A percentile compares a stretch with the other conserved stretches of the same genome.
phyloP scores from a whole-genome alignment of 2,329 filamentous ascomycete genomes.

The Ophiostoma sp. region DNA sequence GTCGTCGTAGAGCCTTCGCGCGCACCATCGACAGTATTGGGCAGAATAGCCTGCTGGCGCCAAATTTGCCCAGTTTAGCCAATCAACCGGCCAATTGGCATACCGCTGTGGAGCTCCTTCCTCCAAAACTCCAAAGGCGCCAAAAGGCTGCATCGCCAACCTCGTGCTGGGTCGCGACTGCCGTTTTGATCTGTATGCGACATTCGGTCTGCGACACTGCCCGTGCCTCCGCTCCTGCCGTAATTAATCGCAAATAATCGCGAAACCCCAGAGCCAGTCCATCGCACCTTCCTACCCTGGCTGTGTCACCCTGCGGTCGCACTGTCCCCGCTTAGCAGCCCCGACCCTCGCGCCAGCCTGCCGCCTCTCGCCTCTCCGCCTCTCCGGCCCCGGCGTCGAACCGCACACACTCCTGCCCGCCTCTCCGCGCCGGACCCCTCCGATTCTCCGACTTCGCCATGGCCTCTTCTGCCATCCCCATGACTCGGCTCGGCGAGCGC shows the following conservation, averaged over 20 bases:
- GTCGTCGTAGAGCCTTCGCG: background rate
- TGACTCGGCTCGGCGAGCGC: slow-evolving; percentile 42
- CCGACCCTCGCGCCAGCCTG: background rate
- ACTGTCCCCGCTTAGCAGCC: slow-evolving; percentile 7
- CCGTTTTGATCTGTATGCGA: background rate
- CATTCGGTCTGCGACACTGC: background rate
- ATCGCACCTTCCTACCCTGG: background rate
- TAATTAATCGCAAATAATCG: background rate
- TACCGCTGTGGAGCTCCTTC: background rate
- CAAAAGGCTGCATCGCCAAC: slow-evolving; percentile 1
- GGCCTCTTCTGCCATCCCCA: slow-evolving; percentile 32
- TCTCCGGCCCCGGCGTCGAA: background rate
- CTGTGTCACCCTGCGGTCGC: background rate
- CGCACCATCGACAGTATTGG: background rate
- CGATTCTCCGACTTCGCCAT: slow-evolving; percentile 18
- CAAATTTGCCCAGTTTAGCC: background rate
- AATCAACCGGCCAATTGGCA: background rate
- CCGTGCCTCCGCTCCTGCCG: background rate
- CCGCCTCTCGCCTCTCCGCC: background rate
- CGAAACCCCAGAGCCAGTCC: background rate
- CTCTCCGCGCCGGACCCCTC: background rate
- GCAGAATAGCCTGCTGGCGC: too few relatives aligned
- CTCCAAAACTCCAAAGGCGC: background rate
- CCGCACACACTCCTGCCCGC: background rate
- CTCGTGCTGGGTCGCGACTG: slow-evolving; percentile 7